Evolutionary conservation across 441 rosid species (phyloP), one percentile per base, ranked within the genome.

Genomic region (Adansonia grandidieri): DNA sequence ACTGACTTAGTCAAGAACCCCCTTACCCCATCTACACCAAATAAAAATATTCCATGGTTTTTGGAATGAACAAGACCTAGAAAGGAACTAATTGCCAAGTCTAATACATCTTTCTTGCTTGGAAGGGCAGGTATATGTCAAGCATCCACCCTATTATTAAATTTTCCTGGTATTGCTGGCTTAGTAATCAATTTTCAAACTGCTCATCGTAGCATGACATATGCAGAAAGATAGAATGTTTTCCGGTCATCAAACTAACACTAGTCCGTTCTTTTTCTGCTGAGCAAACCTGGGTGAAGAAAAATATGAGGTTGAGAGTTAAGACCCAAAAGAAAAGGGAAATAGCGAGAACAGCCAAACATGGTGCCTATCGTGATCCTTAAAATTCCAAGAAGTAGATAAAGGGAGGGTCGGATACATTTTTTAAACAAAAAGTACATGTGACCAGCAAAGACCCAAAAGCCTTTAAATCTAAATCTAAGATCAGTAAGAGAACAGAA

Each of bases 1-100:
- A 62, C 15, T 62, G 66, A 28, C 4, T 13, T 28, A 62, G 9
- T 24, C n/a, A 10, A 40, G 51, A 57, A 2, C 13, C 76, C 17
- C 53, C 42, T 32, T 14, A 40, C 54, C 50, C 19, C 37, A 56
- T 73, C 17, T 56, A 42, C 17, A 11, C 51, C 51, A 19, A 20
- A 40, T 40, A 73, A 42, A 56, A 40, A 3, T 57, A 54, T 56
- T 72, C n/a, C 65, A 57, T 9, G 9, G 45, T 54, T 72, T 72
- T 72, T 3, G 28, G 28, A 56, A 11, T 1, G 65, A 11, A 57
- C 24, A 19, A 56, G 19, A 56, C 53, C 40, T 48, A 6, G 19
- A 68, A 56, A 73, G 76, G 65, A 73, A 40, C 50, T 57, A 40
- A 56, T 73, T 17, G 9, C 19, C n/a, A 73, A 73, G 42, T 62